Conservation (phyloP, 495 filamentous ascomycete species). For the Jackrogersella minutella region DNA sequence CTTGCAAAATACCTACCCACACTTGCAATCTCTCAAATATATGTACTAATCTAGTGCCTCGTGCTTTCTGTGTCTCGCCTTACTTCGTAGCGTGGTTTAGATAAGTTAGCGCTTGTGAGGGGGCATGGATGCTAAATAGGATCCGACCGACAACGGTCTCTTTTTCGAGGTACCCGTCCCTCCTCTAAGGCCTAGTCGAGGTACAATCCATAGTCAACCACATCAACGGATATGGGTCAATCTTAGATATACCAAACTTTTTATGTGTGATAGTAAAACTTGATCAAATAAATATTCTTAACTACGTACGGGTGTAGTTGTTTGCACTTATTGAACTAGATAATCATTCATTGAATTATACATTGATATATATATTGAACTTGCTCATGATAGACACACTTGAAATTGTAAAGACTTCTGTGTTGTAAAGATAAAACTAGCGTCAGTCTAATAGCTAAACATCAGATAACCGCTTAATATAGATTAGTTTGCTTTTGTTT, state of each 20-base stretch:
- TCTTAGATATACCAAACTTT: too few species aligned
- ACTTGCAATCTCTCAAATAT: too few species aligned
- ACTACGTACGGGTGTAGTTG: too few species aligned
- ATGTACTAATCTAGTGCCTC: background rate
- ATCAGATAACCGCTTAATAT: constrained; percentile 1
- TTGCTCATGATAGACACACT: too few species aligned
- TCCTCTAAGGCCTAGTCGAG: constrained; percentile 8
- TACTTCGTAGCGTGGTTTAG: constrained; percentile 39
- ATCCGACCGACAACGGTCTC: constrained; percentile 30
- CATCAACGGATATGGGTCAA: too few species aligned
- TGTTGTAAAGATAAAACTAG: constrained; percentile 2
- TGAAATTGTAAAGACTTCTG: too few species aligned
- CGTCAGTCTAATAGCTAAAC: background rate
- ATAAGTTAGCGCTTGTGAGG: constrained; percentile 27
- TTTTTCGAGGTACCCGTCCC: constrained; percentile 30
- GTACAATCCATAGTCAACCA: too few species aligned
- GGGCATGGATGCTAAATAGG: constrained; percentile 8
- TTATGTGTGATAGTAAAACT: too few species aligned
- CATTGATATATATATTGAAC: too few species aligned
- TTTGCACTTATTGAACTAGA: too few species aligned
- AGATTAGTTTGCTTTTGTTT: constrained; percentile 19
- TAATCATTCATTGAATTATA: too few species aligned
- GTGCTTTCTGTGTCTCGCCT: constrained; percentile 31
- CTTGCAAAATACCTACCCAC: background rate
- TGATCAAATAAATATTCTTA: too few species aligned